Evolutionary conservation across 345 rosid species (phyloP).

Genomic region (Camelina hispida): DNA sequence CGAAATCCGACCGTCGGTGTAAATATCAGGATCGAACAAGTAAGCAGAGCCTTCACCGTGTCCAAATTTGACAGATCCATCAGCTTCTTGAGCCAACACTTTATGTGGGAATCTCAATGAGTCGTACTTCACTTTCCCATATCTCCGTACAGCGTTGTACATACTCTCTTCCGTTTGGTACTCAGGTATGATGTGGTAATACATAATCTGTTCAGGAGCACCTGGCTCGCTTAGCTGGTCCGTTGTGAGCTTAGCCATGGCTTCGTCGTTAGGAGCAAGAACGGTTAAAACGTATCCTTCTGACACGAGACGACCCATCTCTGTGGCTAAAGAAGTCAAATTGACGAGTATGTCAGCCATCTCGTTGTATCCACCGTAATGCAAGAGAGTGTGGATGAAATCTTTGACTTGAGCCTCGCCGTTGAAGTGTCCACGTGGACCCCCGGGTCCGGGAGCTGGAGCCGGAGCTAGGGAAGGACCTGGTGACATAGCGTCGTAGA

Average conservation of each 20-base stretch:
- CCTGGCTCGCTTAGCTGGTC: constrained; percentile 96
- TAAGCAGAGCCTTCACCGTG: constrained; percentile 75
- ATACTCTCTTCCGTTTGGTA: constrained; percentile 98
- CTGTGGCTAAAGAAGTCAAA: constrained; percentile 87
- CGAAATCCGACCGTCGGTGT: constrained; percentile 89
- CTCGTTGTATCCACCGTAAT: constrained; percentile 97
- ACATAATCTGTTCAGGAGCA: constrained; percentile 92
- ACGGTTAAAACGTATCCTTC: constrained; percentile 94
- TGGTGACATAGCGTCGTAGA: constrained; percentile 92
- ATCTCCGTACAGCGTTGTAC: constrained; percentile 93
- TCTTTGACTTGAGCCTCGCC: constrained; percentile 92
- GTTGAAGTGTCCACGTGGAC: constrained; percentile 81
- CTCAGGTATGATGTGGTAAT: constrained; percentile 91
- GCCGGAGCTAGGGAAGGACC: constrained; percentile 96
- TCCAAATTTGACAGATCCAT: constrained; percentile 94
- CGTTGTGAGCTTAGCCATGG: constrained; percentile 90
- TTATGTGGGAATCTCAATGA: constrained; percentile 86
- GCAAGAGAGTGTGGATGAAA: constrained; percentile 82
- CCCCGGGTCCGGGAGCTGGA: constrained; percentile 96
- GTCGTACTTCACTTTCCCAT: constrained; percentile 84
- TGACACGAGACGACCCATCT: constrained; percentile 89
- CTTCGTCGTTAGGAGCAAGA: constrained; percentile 94
- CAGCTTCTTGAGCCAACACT: constrained; percentile 89
- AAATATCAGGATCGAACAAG: constrained; percentile 94
- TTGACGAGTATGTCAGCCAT: constrained; percentile 96